Evolutionary conservation across 306 rosid genomes (phyloP).

Genomic region (Medicago ruthenica): DNA sequence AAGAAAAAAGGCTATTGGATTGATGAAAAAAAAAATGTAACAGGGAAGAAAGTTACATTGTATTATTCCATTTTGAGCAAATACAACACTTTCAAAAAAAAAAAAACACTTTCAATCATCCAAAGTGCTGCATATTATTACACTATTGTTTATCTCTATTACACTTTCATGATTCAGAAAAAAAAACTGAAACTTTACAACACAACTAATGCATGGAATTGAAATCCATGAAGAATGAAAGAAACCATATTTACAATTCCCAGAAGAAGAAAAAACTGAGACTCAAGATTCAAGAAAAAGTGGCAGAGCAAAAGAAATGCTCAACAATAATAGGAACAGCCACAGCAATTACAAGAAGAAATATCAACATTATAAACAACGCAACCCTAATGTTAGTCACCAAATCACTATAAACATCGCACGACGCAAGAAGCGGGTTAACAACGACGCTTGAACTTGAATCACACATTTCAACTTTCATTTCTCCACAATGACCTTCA

Average conservation of each 20-base stretch:
- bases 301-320: conserved; percentile 38
- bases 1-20: background rate
- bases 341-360: conserved; percentile 36
- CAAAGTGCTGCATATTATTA: background rate
- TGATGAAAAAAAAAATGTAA: background rate
- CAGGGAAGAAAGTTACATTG: background rate
- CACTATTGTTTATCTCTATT: background rate
- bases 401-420: conserved; percentile 43
- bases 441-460: background rate
- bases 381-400: conserved; percentile 29
- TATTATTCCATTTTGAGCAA: background rate
- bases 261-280: background rate
- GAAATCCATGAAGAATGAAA: conserved; percentile 25
- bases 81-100: background rate
- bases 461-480: conserved; percentile 42
- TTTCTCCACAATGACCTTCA: conserved; percentile 42
- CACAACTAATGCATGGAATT: background rate
- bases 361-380: background rate
- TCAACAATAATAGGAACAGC: conserved; percentile 33
- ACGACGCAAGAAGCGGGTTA: conserved; percentile 17
- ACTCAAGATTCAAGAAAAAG: background rate
- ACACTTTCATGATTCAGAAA: background rate
- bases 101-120: background rate
- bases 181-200: background rate
- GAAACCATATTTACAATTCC: conserved; percentile 14